A percentile compares a stretch with the other conserved stretches of the same genome.
Conservation (phyloP, 2,329 filamentous ascomycete genomes). For the Fusarium compactum region DNA sequence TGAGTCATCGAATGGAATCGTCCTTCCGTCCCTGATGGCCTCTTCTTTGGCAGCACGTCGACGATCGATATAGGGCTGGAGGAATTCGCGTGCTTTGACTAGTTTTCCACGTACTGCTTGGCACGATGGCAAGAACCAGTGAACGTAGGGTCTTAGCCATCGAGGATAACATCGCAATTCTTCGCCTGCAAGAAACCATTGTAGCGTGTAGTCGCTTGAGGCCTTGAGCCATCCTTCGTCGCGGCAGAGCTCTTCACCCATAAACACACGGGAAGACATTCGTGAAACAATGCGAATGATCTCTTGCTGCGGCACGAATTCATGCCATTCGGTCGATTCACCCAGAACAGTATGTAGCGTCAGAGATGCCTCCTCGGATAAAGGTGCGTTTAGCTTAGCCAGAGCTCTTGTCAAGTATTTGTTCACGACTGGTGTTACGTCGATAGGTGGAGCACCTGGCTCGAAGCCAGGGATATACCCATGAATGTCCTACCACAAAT, state of each 20-base stretch:
- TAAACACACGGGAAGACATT: constrained; percentile 53
- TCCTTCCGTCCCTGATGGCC: not conserved
- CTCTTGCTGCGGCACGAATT: not conserved
- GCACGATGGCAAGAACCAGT: constrained; percentile 55
- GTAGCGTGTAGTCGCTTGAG: constrained; percentile 60
- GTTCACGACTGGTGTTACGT: not conserved
- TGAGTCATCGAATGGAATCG: constrained; percentile 54
- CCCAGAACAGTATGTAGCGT: not conserved
- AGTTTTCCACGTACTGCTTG: constrained; percentile 50
- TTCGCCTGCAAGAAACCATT: constrained; percentile 48
- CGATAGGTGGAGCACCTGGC: not conserved
- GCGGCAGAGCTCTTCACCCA: constrained; percentile 55
- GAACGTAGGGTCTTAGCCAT: constrained; percentile 59
- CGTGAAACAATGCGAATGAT: constrained; percentile 1
- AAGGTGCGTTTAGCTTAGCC: not conserved
- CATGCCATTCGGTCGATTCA: constrained; percentile 9
- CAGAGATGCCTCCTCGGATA: not conserved
- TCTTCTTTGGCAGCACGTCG: constrained; percentile 52
- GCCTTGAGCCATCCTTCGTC: constrained; percentile 60
- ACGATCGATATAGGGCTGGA: not conserved
- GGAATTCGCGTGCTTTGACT: constrained; percentile 45
- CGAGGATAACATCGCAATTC: constrained; percentile 57
- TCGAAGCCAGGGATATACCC: constrained; percentile 4
- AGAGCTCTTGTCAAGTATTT: constrained; percentile 5
- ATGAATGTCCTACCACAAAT: not conserved